These are phyloP conservation scores for Citrus inodora DNA, from an alignment of 345 rosid genomes.

Conservation along the genomic window DNA sequence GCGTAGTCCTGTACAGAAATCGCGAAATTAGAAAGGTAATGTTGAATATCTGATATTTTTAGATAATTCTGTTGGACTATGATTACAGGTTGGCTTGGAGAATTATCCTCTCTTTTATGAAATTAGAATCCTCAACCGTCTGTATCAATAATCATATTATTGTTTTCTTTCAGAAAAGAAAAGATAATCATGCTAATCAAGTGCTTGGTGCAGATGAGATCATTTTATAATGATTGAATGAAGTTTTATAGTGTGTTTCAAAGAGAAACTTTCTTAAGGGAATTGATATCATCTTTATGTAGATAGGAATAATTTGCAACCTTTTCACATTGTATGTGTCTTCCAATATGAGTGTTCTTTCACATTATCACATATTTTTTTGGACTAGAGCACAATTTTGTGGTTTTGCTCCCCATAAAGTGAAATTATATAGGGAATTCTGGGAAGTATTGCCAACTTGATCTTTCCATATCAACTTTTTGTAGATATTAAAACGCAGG, in stretches of 20 bases:
- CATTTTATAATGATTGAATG: not conserved
- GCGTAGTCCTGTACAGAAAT: slow-evolving; percentile 85
- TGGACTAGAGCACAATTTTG: not conserved
- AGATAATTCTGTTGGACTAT: not conserved
- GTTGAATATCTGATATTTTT: not conserved
- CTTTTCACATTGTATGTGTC: not conserved
- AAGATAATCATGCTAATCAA: too few species aligned
- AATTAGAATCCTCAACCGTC: too few species aligned
- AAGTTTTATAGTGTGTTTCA: not conserved
- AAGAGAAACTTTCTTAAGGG: not conserved
- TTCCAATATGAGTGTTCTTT: not conserved
- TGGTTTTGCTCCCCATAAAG: not conserved
- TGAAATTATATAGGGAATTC: not conserved
- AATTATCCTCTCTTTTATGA: not conserved
- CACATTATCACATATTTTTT: too few species aligned
- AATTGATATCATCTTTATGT: not conserved
- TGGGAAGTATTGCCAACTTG: not conserved
- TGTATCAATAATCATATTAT: too few species aligned
- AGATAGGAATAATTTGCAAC: not conserved
- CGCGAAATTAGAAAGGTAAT: slow-evolving; percentile 93
- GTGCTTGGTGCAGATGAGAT: not conserved
- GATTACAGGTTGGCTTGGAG: not conserved
- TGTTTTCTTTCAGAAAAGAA: too few species aligned
- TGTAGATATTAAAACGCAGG: not conserved
- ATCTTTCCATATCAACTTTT: not conserved